These are phyloP conservation scores for Paramecium octaurelia DNA, from an alignment of 73 alveolate genomes.

Conservation along the genomic window DNA sequence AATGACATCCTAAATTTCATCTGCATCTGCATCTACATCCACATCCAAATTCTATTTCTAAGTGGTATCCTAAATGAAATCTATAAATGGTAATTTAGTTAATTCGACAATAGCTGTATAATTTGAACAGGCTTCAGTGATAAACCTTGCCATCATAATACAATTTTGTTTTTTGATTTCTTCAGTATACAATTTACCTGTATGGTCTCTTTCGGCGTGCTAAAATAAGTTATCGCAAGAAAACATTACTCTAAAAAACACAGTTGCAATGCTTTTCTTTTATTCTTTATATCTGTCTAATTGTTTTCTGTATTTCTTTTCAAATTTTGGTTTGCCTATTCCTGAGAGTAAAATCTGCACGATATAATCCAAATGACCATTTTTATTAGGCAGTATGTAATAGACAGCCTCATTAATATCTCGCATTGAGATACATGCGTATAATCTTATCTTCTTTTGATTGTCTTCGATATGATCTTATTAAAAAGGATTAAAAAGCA, in stretches of 20 bases:
- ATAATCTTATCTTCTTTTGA: not conserved
- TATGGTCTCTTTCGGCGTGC: conserved; percentile 32
- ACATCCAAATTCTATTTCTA: not conserved
- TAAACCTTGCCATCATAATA: not conserved
- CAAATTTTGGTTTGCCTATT: not conserved
- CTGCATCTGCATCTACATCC: not conserved
- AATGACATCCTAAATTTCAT: not conserved
- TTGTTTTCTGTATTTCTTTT: not conserved
- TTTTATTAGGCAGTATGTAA: not conserved
- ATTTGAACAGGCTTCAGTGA: not conserved
- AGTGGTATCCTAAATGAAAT: not conserved
- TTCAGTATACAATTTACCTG: not conserved
- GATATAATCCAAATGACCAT: not conserved
- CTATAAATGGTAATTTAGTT: conserved; percentile 26
- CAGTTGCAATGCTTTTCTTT: conserved; percentile 31
- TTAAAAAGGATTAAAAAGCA: not conserved
- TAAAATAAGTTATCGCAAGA: not conserved
- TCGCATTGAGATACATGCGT: conserved; percentile 25
- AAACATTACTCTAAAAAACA: not conserved
- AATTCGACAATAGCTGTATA: not conserved
- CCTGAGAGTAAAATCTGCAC: conserved; percentile 7
- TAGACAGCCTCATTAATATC: conserved; percentile 45
- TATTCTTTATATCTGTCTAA: not conserved
- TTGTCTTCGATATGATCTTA: not conserved
- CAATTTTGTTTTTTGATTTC: conserved; percentile 1